phyloP scores from a whole-genome alignment of 169 alveolate genomes.

The Plasmodium fragile region DNA sequence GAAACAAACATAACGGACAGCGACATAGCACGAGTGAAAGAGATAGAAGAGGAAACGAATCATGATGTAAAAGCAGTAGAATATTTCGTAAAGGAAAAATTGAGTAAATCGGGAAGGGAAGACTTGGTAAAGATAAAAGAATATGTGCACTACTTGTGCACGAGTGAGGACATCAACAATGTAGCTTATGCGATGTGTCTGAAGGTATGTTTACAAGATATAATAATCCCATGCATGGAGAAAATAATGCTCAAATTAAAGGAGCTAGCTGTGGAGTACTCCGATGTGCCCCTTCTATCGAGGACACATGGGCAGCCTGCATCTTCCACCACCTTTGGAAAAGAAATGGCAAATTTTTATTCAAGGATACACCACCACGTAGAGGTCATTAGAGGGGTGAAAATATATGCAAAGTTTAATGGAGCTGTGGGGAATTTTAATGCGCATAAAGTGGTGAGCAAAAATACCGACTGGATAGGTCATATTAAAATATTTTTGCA shows the following conservation, averaged over 20 bases:
- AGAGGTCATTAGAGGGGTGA: slow-evolving; percentile 63
- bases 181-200: slow-evolving; percentile 92
- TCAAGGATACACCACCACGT: slow-evolving; percentile 32
- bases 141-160: slow-evolving; percentile 93
- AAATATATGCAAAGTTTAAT: slow-evolving; percentile 93
- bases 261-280: slow-evolving; percentile 83
- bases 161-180: slow-evolving; percentile 97
- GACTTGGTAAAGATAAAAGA: slow-evolving; percentile 83
- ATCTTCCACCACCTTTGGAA: slow-evolving; percentile 97
- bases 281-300: slow-evolving; percentile 92
- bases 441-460: slow-evolving; percentile 94
- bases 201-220: slow-evolving; percentile 83
- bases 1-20: slow-evolving; percentile 78
- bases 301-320: slow-evolving; percentile 99
- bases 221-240: slow-evolving; percentile 83
- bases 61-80: slow-evolving; percentile 96
- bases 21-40: slow-evolving; percentile 86
- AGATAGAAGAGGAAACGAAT: slow-evolving; percentile 89
- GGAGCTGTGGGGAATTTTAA: slow-evolving; percentile 98
- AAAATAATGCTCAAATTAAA: slow-evolving; percentile 79
- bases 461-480: slow-evolving; percentile 92
- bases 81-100: slow-evolving; percentile 89
- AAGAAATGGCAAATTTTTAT: slow-evolving; percentile 93
- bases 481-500: slow-evolving; percentile 85
- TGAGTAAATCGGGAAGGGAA: slow-evolving; percentile 41